These are phyloP conservation scores for Sanguinoderma infundibulare DNA, from an alignment of 1,284 basidiomycete species.

Conservation along the genomic window DNA sequence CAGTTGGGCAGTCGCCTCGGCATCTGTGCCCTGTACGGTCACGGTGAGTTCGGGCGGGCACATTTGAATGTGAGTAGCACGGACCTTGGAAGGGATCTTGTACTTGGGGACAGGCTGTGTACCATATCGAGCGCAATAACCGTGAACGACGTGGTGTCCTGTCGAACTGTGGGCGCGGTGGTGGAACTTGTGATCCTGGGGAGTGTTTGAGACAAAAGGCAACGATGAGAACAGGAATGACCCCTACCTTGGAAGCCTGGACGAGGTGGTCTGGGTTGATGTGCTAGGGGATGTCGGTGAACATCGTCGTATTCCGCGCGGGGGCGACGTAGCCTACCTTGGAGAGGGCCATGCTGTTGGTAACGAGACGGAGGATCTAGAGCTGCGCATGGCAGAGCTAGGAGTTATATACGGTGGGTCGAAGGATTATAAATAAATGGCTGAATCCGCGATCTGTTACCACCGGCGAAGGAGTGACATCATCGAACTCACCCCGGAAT, in stretches of 20 bases:
- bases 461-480: constrained; percentile 15
- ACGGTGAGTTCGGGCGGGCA: background rate
- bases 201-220: background rate
- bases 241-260: constrained; percentile 52
- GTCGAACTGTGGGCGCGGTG: constrained; percentile 39
- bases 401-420: background rate
- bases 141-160: constrained; percentile 40
- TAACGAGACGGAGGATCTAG: constrained; percentile 17
- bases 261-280: constrained; percentile 67
- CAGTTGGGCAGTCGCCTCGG: constrained; percentile 75
- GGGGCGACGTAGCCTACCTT: constrained; percentile 42
- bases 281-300: constrained; percentile 45
- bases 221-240: background rate
- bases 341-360: constrained; percentile 50
- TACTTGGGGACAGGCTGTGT: constrained; percentile 71
- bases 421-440: constrained; percentile 10
- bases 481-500: constrained; percentile 3
- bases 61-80: background rate
- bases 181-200: constrained; percentile 44
- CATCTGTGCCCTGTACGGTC: constrained; percentile 49
- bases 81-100: constrained; percentile 60
- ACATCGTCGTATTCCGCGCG: background rate
- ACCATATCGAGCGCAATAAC: constrained; percentile 71
- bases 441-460: background rate
- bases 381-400: background rate